Percentiles rank a stretch among this genome's conserved stretches.
These are phyloP conservation scores for Magnusiomyces suaveolens DNA, from an alignment of 1,139 yeast species.

Conservation along the genomic window DNA sequence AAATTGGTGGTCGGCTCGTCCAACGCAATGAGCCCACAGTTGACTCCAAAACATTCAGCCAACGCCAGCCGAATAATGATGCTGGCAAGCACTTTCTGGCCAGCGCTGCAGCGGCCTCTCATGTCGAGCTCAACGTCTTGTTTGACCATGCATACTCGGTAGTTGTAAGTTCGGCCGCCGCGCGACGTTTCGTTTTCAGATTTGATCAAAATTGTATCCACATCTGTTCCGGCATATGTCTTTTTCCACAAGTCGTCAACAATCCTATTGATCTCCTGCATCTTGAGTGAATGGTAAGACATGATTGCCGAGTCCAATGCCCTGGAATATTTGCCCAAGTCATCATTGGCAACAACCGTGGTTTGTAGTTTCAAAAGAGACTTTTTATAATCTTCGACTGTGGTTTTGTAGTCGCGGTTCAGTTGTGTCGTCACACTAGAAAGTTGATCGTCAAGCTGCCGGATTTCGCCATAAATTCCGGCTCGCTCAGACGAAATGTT, in stretches of 20 bases:
- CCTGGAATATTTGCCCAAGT: slow-evolving; percentile 68
- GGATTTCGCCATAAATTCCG: slow-evolving; percentile 73
- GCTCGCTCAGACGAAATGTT: slow-evolving; percentile 59
- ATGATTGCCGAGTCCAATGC: slow-evolving; percentile 90
- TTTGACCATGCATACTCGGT: slow-evolving; percentile 91
- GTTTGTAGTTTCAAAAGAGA: slow-evolving; percentile 76
- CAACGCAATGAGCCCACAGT: slow-evolving; percentile 89
- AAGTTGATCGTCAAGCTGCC: slow-evolving; percentile 71
- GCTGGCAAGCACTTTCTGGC: slow-evolving; percentile 90
- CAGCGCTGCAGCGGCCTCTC: slow-evolving; percentile 98
- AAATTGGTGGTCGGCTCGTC: slow-evolving; percentile 98
- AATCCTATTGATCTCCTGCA: slow-evolving; percentile 85
- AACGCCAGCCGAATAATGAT: slow-evolving; percentile 83
- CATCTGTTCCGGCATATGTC: slow-evolving; percentile 92
- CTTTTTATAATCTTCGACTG: slow-evolving; percentile 52
- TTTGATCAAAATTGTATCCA: slow-evolving; percentile 77
- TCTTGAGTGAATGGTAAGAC: slow-evolving; percentile 83
- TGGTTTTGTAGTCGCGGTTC: slow-evolving; percentile 57
- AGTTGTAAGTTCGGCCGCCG: slow-evolving; percentile 71
- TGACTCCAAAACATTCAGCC: slow-evolving; percentile 91
- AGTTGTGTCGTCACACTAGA: slow-evolving; percentile 47
- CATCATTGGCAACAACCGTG: slow-evolving; percentile 70
- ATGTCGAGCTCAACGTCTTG: slow-evolving; percentile 87
- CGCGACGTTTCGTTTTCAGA: slow-evolving; percentile 59
- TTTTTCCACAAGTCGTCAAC: slow-evolving; percentile 87